These are phyloP conservation scores for Neofusicoccum ribis DNA, from an alignment of 2,329 filamentous ascomycete genomes.

Conservation along the genomic window DNA sequence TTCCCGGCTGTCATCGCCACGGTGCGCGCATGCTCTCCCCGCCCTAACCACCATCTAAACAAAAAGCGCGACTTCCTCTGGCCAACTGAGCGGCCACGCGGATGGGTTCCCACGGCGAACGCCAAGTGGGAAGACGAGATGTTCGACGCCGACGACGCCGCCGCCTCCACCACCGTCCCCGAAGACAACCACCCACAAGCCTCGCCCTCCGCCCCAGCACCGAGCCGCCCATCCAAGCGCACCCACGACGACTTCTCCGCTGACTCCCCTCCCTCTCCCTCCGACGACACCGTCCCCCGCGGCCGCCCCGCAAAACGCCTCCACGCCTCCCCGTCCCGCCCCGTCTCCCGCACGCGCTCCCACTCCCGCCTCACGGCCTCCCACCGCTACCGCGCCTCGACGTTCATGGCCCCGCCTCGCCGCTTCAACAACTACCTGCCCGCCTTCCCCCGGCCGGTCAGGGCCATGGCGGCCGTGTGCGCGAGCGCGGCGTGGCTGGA, in stretches of 20 bases:
- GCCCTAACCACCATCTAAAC: background rate
- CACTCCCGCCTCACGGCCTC: background rate
- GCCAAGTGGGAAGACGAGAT: slow-evolving; percentile 1
- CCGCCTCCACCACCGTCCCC: too few relatives aligned
- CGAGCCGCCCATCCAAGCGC: too few relatives aligned
- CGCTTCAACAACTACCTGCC: background rate
- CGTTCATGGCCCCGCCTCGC: background rate
- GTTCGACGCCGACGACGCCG: background rate
- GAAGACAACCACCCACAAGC: background rate
- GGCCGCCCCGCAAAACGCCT: background rate
- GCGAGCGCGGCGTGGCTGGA: background rate
- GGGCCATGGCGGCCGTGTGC: background rate
- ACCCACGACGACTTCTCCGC: background rate
- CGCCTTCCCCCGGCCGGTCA: background rate
- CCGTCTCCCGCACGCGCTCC: background rate
- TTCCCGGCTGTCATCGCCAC: background rate
- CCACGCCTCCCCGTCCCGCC: background rate
- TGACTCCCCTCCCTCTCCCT: background rate
- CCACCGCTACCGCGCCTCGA: background rate
- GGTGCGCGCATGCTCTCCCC: background rate
- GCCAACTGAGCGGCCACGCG: background rate
- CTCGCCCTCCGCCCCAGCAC: too few relatives aligned
- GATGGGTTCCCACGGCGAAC: background rate
- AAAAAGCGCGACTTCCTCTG: background rate
- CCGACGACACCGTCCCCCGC: background rate